Base-by-base conservation (phyloP, 768 basidiomycete genomes). In the Mycena rebaudengoi region DNA sequence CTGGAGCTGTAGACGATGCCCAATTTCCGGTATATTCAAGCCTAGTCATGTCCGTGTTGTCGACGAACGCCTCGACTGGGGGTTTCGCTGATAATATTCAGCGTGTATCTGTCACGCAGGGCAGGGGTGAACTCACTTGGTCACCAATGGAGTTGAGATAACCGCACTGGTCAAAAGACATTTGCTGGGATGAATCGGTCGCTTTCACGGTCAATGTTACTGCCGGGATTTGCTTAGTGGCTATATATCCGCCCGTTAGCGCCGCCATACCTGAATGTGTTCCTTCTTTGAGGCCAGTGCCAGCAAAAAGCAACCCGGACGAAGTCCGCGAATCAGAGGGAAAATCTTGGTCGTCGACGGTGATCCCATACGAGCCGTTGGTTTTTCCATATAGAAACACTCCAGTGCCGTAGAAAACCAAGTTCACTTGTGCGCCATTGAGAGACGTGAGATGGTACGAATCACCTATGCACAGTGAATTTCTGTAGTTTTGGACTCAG, bases 101-200 rank as follows among this genome's bases (percentile, higher is more conserved):
- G 46, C n/a, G 20, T n/a, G 20, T 25, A n/a, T n/a, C n/a, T n/a
- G 20, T 32, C 16, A 23, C 25, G 2, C 8, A 16, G 14, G 20
- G 2, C 2, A 14, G 7, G 32, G 35, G 2, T 23, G 21, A n/a
- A 37, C 29, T 29, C 5, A 66, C 65, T 45, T 54, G 20, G 50
- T 37, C 53, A 48, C 18, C 25, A 53, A 26, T n/a, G 60, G 65
- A 4, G 56, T 26, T 2, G 55, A 57, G 20, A 62, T 44, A 7
- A 62, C 65, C 1, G 65, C 65, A 13, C 55, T n/a, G 48, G 53
- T 66, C 65, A 40, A 66, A 66, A 13, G 65, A 53, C 0, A 66
- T 33, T 46, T 62, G 65, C 29, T 66, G 49, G 14, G 60, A 33
- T 0, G 46, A 16, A 18, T 21, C 25, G 23, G 43, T 53, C 13